These are phyloP conservation scores for Russula olivacea DNA, from an alignment of 768 basidiomycete species.

Conservation along the genomic window DNA sequence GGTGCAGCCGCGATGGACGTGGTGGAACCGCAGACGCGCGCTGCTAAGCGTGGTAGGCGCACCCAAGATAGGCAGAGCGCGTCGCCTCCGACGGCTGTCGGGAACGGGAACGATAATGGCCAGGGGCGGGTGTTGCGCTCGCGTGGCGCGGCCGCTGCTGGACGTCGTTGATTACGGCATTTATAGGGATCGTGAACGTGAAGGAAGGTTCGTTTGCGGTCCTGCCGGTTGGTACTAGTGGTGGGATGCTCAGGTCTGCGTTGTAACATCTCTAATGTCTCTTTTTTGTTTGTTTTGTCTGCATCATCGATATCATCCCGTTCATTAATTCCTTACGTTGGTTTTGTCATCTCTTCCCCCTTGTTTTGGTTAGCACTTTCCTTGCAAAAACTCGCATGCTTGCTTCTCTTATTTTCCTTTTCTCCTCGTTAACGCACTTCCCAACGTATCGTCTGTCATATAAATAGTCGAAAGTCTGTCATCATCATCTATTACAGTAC, in stretches of 20 bases:
- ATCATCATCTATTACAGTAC: not conserved
- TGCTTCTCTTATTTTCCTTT: not conserved
- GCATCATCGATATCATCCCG: not conserved
- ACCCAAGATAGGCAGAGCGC: not conserved
- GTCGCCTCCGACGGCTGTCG: not conserved
- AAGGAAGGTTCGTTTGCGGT: not conserved
- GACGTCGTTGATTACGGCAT: not conserved
- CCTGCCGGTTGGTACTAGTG: not conserved
- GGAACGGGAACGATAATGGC: not conserved
- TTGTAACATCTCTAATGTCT: not conserved
- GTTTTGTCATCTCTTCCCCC: not conserved
- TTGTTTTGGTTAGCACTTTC: not conserved
- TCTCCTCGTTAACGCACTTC: not conserved
- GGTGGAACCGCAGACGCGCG: not conserved
- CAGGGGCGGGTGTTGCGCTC: conserved; percentile 11
- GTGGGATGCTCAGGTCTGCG: not conserved
- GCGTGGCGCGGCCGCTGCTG: not conserved
- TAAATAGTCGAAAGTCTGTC: not conserved
- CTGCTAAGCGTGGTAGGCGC: conserved; percentile 11
- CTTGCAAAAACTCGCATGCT: not conserved
- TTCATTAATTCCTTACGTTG: not conserved
- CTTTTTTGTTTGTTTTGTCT: not conserved
- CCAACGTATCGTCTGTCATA: not conserved
- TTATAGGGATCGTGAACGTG: not conserved
- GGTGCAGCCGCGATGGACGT: not conserved